Conservation (phyloP, 2,329 filamentous ascomycete species). For the Diaporthe sp. region DNA sequence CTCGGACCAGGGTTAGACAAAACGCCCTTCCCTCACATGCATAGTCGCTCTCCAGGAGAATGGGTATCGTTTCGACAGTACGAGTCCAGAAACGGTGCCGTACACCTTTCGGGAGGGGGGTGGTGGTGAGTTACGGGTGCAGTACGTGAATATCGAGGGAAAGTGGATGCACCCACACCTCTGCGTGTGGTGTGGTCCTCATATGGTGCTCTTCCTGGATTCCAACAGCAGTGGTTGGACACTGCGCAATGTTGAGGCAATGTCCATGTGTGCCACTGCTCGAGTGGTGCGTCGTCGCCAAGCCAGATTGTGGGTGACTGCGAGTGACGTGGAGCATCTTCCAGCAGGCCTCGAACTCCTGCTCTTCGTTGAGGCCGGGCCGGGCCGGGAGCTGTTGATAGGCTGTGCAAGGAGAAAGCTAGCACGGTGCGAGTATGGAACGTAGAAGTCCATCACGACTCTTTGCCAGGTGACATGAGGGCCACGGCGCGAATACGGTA, state of each 20-base stretch:
- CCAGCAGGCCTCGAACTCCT: constrained; percentile 91
- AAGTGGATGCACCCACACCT: no score
- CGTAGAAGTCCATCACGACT: not conserved
- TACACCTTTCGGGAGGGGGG: no score
- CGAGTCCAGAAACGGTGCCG: not conserved
- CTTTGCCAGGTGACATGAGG: not conserved
- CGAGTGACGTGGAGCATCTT: constrained; percentile 80
- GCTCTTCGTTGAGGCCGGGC: constrained; percentile 61
- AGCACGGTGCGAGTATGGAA: not conserved
- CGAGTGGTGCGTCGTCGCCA: no score
- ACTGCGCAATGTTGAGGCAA: no score
- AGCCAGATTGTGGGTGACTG: not conserved
- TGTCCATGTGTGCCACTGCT: no score
- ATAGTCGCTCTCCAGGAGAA: constrained; percentile 4
- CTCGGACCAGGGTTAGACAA: not conserved
- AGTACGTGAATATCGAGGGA: no score
- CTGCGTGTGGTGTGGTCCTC: no score
- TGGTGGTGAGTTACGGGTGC: no score
- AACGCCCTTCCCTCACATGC: constrained; percentile 14
- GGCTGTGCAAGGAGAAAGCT: constrained; percentile 45
- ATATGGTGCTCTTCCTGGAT: no score
- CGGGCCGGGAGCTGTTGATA: constrained; percentile 24
- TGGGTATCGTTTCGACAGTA: constrained; percentile 15
- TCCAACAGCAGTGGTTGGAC: no score
- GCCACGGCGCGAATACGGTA: not conserved